A percentile compares a stretch with the other conserved stretches of the same genome.
Conservation (phyloP, 768 basidiomycete genomes). For the Kockovaella imperatae region DNA sequence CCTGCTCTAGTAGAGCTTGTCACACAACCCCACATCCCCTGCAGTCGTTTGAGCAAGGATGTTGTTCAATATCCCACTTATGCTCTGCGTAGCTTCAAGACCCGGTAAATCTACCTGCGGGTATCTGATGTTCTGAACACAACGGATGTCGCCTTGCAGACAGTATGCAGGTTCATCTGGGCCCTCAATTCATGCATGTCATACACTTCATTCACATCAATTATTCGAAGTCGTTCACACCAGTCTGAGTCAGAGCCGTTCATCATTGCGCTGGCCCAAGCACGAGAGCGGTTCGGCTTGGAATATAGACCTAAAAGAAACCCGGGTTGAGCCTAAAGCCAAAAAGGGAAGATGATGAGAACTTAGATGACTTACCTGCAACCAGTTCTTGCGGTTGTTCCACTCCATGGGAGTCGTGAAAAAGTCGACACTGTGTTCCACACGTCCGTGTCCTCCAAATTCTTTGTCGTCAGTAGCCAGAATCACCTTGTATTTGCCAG, state of each 20-base stretch:
- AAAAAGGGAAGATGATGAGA: no score
- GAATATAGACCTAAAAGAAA: slow-evolving; percentile 32
- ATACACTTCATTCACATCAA: neutral
- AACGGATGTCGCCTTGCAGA: no score
- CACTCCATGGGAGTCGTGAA: slow-evolving; percentile 80
- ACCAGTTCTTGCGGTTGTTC: slow-evolving; percentile 85
- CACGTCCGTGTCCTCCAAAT: slow-evolving; percentile 85
- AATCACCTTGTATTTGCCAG: slow-evolving; percentile 76
- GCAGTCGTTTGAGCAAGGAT: no score
- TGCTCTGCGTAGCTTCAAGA: no score
- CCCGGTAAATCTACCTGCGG: no score
- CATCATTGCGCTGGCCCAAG: slow-evolving; percentile 18
- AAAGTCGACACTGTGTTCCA: slow-evolving; percentile 57
- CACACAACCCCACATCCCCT: no score
- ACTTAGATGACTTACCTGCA: slow-evolving; percentile 69
- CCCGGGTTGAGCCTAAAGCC: neutral
- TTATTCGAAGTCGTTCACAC: neutral
- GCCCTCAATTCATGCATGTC: neutral
- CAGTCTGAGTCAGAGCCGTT: neutral
- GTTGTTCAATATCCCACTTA: no score
- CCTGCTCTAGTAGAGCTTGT: no score
- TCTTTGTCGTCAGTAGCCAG: slow-evolving; percentile 75
- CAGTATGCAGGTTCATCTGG: neutral
- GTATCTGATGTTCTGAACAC: no score
- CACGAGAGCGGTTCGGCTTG: slow-evolving; percentile 35